A percentile compares a stretch with the other conserved stretches of the same genome.
These are phyloP conservation scores for Dryas drummondii DNA, from an alignment of 306 rosid genomes.

Conservation along the genomic window DNA sequence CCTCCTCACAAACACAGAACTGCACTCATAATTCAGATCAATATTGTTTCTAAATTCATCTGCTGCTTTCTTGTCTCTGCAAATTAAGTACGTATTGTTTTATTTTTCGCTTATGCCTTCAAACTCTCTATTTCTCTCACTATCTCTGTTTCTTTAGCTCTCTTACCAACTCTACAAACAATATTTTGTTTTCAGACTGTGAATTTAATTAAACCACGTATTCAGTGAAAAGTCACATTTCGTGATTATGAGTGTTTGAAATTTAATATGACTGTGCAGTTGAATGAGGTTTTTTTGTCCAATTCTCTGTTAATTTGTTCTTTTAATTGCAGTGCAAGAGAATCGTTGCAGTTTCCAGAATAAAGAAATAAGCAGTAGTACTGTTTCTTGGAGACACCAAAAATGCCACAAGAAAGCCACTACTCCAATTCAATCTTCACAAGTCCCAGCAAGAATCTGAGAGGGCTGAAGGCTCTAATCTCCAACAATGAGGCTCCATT, in stretches of 20 bases:
- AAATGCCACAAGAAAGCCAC: constrained; percentile 72
- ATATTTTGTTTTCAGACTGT: no score
- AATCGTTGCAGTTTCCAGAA: constrained; percentile 7
- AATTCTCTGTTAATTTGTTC: background rate
- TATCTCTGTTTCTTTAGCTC: background rate
- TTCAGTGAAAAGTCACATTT: no score
- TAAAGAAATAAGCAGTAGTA: constrained; percentile 1
- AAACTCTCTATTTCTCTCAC: background rate
- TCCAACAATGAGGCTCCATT: constrained; percentile 39
- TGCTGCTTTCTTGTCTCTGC: background rate
- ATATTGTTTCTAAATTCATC: background rate
- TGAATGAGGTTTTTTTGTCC: constrained; percentile 9
- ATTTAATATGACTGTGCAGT: background rate
- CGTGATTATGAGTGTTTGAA: no score
- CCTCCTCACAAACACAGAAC: background rate
- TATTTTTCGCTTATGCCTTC: background rate
- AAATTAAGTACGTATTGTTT: no score
- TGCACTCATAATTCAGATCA: background rate
- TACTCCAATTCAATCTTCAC: constrained; percentile 31
- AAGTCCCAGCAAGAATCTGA: constrained; percentile 64
- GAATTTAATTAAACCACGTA: no score
- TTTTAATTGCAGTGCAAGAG: background rate
- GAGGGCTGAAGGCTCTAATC: constrained; percentile 60
- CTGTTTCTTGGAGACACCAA: constrained; percentile 3
- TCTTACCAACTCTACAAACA: background rate